A percentile compares a stretch with the other conserved stretches of the same genome.
phyloP scores from a whole-genome alignment of 805 yeast species.

The Myxozyma kluyveri region DNA sequence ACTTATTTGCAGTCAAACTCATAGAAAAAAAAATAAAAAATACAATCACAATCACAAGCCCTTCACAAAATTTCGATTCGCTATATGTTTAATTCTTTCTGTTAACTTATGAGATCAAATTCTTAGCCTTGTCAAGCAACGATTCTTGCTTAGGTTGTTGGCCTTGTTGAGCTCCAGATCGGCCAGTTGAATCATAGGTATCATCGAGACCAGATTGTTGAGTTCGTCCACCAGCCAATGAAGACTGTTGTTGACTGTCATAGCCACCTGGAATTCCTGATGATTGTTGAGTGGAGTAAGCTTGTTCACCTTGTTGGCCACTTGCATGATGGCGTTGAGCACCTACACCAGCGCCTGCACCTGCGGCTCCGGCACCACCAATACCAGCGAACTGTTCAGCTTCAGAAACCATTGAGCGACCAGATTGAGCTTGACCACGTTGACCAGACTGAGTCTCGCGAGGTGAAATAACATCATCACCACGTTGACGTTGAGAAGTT shows the following conservation, averaged over 20 bases:
- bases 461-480: neutral
- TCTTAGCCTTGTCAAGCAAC: constrained; percentile 4
- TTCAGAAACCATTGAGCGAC: neutral
- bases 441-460: neutral
- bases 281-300: too few species aligned
- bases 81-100: too few species aligned
- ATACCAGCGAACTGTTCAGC: neutral
- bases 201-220: neutral
- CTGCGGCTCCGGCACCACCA: neutral
- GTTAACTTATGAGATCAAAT: neutral
- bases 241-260: neutral
- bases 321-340: neutral
- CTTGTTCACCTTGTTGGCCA: neutral
- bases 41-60: too few species aligned
- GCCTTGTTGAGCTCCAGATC: neutral
- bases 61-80: too few species aligned
- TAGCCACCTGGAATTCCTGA: neutral
- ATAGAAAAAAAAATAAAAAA: too few species aligned
- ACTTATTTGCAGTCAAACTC: too few species aligned
- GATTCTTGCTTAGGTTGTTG: neutral
- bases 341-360: neutral
- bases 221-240: too few species aligned
- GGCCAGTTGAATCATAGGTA: neutral
- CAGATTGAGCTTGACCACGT: neutral
- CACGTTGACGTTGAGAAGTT: neutral